phyloP scores from a whole-genome alignment of 306 rosid species.

The Glycine tomentella region DNA sequence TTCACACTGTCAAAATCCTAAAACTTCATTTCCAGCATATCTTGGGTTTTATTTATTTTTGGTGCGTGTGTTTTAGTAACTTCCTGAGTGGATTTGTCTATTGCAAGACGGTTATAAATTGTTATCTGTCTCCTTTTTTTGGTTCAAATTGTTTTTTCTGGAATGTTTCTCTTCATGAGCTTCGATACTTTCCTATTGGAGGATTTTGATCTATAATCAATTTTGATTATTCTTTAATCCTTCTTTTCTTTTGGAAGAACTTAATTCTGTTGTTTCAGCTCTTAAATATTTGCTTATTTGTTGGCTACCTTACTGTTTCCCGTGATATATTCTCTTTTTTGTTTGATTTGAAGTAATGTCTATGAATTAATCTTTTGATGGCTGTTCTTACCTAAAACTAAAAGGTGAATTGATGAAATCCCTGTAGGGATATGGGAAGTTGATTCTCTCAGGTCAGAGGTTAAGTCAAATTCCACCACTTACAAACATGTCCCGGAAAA shows the following conservation, averaged over 20 bases:
- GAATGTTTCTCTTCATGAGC: neutral
- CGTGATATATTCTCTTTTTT: slow-evolving; percentile 32
- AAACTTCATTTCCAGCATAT: slow-evolving; percentile 12
- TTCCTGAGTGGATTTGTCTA: neutral
- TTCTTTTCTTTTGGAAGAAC: slow-evolving; percentile 18
- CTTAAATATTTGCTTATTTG: neutral
- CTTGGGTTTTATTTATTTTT: neutral
- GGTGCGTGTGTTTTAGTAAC: neutral
- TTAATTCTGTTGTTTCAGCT: neutral
- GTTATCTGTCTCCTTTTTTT: neutral
- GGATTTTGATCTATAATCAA: slow-evolving; percentile 20
- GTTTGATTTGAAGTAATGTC: slow-evolving; percentile 28
- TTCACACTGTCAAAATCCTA: slow-evolving; percentile 4
- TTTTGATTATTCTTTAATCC: slow-evolving; percentile 1
- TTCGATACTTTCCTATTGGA: slow-evolving; percentile 2
- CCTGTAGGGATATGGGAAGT: slow-evolving; percentile 66
- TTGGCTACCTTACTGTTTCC: slow-evolving; percentile 2
- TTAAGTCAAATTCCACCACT: slow-evolving; percentile 51
- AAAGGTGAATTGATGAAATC: slow-evolving; percentile 42
- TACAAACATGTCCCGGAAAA: slow-evolving; percentile 51
- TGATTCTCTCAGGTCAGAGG: slow-evolving; percentile 55
- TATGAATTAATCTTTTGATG: slow-evolving; percentile 20
- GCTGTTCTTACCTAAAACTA: slow-evolving; percentile 35
- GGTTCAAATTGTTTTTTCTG: neutral
- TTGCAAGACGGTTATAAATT: slow-evolving; percentile 14